These are phyloP conservation scores for Gautieria morchelliformis DNA, from an alignment of 768 basidiomycete species.

Conservation along the genomic window DNA sequence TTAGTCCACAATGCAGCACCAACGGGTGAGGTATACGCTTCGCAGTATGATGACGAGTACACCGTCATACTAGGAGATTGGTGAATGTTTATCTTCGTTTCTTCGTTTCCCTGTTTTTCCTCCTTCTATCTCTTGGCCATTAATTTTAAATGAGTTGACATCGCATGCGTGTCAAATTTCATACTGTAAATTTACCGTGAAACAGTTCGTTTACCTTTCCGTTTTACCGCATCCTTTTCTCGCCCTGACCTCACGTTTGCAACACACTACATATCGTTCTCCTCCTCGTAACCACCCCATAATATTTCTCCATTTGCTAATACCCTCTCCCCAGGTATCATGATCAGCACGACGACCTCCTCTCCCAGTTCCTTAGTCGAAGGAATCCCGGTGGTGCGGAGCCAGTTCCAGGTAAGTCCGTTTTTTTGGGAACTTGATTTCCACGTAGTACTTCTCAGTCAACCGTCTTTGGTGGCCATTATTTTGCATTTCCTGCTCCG, in stretches of 20 bases:
- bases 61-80: constrained; percentile 83
- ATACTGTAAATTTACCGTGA: too few species aligned
- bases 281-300: too few species aligned
- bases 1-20: constrained; percentile 42
- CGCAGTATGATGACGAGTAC: constrained; percentile 78
- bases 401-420: constrained; percentile 64
- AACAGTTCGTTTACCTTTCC: not conserved
- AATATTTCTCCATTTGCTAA: not conserved
- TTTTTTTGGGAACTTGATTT: too few species aligned
- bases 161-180: not conserved
- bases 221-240: not conserved
- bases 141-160: not conserved
- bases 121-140: not conserved
- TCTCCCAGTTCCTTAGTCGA: constrained; percentile 58
- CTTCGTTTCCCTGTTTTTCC: not conserved
- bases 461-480: too few species aligned
- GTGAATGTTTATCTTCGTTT: constrained; percentile 19
- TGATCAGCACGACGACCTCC: constrained; percentile 50
- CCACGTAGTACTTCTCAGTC: not conserved
- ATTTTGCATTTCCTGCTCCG: too few species aligned
- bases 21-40: not conserved
- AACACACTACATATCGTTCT: too few species aligned
- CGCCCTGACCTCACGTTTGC: not conserved
- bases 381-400: constrained; percentile 79
- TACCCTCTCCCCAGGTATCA: constrained; percentile 42